Base-by-base conservation (phyloP, 192 early-diverging fungal genomes). In the Chytriomyces hyalinus region DNA sequence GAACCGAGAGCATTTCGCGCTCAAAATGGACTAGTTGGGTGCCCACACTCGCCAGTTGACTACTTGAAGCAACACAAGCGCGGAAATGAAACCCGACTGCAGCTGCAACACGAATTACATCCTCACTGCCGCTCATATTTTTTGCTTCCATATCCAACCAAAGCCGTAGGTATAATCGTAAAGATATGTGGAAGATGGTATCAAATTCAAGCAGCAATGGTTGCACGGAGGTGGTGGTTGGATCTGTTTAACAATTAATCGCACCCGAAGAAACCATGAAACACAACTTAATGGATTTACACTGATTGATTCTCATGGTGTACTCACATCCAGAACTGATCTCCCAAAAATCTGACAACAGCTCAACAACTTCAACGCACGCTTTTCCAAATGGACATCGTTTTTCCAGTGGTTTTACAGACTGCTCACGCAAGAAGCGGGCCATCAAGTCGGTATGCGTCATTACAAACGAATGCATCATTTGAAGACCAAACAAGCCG, bases 301-400 rank as follows among this genome's bases (percentile, higher is more conserved):
- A 73, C 46, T 44, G 6, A 44, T 9, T 8, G 11, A 26, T 36
- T 36, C 36, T 36, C 36, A 4, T n/a, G 57, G 44, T 43, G 20
- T 24, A 77, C 83, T 79, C 82, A 91, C 92, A 92, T 61, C 88
- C 90, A 20, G 91, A 83, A 49, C 81, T 82, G 49, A 93, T 83
- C 65, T 91, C 88, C 91, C 92, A 93, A 68, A 87, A 83, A 77
- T 92, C 92, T 46, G 82, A 83, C 47, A 93, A 69, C 15, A 93
- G 73, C 63, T 93, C 92, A 48, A 87, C 86, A 1, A 89, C 87
- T 83, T 93, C 92, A 36, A 87, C 80, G 28, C 82, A 82, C 10
- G 89, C 86, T 80, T 82, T 85, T 17, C 82, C 88, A 81, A 93
- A 88, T 11, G 91, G 92, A 78, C 80, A 80, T 45, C 73, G 76